phyloP scores from a whole-genome alignment of 1,284 basidiomycete species.

The Malassezia globosa region DNA sequence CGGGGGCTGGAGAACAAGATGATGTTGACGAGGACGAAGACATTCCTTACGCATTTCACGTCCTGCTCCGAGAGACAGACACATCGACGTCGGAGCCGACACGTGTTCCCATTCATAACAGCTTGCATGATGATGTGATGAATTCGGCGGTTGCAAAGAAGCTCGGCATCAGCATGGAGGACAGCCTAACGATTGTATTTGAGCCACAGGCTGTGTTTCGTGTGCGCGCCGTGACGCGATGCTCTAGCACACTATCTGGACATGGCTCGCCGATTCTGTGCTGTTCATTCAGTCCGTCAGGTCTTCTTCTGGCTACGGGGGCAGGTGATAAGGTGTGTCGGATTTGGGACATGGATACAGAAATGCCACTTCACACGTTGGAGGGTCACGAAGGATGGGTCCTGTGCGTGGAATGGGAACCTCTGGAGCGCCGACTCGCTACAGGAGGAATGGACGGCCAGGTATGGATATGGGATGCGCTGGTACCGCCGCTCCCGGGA shows the following conservation, averaged over 20 bases:
- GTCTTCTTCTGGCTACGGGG: constrained; percentile 78
- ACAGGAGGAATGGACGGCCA: constrained; percentile 54
- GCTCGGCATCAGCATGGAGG: constrained; percentile 40
- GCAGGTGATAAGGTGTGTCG: constrained; percentile 87
- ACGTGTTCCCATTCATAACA: constrained; percentile 32
- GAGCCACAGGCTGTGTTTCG: constrained; percentile 85
- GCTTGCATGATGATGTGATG: constrained; percentile 34
- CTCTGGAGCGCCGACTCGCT: constrained; percentile 73
- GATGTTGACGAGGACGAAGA: constrained; percentile 39
- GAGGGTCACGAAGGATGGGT: constrained; percentile 90
- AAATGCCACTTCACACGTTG: constrained; percentile 77
- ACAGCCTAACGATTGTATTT: constrained; percentile 41
- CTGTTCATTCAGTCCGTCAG: constrained; percentile 87
- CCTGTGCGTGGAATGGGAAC: constrained; percentile 92
- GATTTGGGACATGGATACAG: constrained; percentile 87
- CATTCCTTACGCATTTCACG: constrained; percentile 42
- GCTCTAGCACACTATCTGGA: constrained; percentile 71
- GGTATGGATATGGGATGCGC: constrained; percentile 41
- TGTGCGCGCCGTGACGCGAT: constrained; percentile 81
- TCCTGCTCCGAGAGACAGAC: constrained; percentile 23
- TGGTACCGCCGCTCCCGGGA: constrained; percentile 26
- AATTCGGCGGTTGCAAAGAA: constrained; percentile 26
- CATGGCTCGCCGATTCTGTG: constrained; percentile 89
- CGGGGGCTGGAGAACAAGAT: constrained; percentile 1
- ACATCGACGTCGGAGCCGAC: constrained; percentile 19